These are phyloP conservation scores for Aureobasidium sp. DNA, from an alignment of 2,329 filamentous ascomycete genomes.

Conservation along the genomic window DNA sequence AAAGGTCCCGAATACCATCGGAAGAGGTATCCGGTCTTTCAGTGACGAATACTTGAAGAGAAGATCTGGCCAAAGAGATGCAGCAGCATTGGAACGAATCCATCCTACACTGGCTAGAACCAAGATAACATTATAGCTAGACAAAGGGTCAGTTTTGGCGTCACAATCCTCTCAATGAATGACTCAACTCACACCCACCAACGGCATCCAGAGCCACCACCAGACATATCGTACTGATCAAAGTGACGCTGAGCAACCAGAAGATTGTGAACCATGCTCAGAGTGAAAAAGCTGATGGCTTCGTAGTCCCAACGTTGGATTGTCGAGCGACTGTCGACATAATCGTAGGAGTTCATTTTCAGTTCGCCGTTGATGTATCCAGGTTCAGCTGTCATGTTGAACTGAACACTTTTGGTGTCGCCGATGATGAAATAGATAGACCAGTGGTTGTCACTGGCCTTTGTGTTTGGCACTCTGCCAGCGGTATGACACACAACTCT, in stretches of 20 bases:
- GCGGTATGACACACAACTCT: not conserved
- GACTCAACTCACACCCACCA: not conserved
- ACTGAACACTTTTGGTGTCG: not conserved
- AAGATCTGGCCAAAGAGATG: not conserved
- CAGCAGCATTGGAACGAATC: not conserved
- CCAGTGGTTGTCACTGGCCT: not conserved
- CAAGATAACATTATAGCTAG: not conserved
- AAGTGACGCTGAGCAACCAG: not conserved
- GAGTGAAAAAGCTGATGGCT: not conserved
- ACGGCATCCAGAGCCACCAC: not conserved
- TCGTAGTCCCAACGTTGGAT: not conserved
- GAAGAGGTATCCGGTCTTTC: not conserved
- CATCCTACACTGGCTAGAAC: not conserved
- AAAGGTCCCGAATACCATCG: not conserved
- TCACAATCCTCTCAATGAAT: no score
- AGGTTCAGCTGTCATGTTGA: not conserved
- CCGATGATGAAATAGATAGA: not conserved
- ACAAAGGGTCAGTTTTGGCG: not conserved
- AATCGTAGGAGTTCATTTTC: not conserved
- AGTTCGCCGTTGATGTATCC: not conserved
- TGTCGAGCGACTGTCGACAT: not conserved
- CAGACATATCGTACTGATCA: not conserved
- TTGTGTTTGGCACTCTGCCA: not conserved
- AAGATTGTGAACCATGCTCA: not conserved
- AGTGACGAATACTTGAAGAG: not conserved